Evolutionary conservation across 192 early-diverging fungal species (phyloP), one percentile per base, ranked within the genome.

Genomic region (Podila minutissima): DNA sequence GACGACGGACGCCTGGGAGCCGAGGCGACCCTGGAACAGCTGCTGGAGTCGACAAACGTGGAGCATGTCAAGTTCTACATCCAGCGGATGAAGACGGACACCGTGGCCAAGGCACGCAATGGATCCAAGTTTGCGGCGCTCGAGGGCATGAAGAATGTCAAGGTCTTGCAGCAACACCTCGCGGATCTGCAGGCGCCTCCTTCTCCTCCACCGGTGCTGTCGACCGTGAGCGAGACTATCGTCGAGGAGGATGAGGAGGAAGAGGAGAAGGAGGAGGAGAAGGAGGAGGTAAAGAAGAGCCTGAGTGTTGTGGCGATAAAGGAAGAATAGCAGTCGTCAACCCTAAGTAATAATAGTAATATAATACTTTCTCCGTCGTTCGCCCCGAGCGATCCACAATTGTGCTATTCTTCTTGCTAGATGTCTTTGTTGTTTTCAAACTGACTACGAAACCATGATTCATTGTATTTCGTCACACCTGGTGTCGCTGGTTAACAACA

Each of bases 61-160:
- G 76, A 72, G 6, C 70, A 79, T 33, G 31, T 79, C 48, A 71
- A 72, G 60, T 72, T 60, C 22, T 79, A 79, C 60, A 79, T 79
- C 61, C 76, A 79, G 38, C 59, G 76, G 28, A 72, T 79, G 70
- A 79, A 79, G 70, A 79, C 76, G 3, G 76, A 79, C 46, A 79
- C 76, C 5, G 76, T 79, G 51, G 71, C 60, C 70, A 79, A 79
- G 62, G 76, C 76, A 2, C 69, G 76, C 13, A 79, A 50, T 31
- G 76, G 76, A 48, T 67, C 64, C 60, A 79, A 72, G 59, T 79
- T 69, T 68, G 76, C 76, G 22, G 76, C 76, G 1, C 55, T 79
- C 20, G 76, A 79, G 66, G 66, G 76, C 35, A 79, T 79, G 76
- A 79, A 79, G 70, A 72, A 72, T 41, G 76, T 79, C 66, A 79